These are phyloP conservation scores for Cucurbita moschata DNA, from an alignment of 306 rosid genomes.

Conservation along the genomic window DNA sequence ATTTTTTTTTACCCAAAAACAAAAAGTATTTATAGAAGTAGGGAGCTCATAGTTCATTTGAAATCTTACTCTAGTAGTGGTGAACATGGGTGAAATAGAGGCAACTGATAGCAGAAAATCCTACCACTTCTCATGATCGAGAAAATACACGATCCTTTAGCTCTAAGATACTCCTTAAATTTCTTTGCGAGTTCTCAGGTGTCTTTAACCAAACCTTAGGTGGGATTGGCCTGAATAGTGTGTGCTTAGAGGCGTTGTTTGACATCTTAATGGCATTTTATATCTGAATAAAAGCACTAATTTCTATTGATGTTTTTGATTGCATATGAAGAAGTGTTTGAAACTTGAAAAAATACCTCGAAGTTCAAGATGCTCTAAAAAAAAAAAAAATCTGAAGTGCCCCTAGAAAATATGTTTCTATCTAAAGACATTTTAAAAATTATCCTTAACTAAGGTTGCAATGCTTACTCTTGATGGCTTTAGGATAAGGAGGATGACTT, in stretches of 20 bases:
- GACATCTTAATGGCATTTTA: background rate
- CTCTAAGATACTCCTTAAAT: background rate
- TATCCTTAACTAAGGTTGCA: background rate
- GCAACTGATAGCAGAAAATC: background rate
- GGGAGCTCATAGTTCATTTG: background rate
- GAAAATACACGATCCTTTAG: background rate
- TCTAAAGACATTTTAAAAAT: background rate
- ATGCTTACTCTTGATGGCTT: constrained; percentile 8
- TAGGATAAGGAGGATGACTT: constrained; percentile 88
- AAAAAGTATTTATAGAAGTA: background rate
- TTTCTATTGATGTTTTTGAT: background rate
- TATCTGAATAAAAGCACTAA: background rate
- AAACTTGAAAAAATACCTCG: background rate
- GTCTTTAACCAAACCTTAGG: background rate
- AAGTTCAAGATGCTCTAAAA: background rate
- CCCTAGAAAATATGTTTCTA: background rate
- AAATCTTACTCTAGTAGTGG: background rate
- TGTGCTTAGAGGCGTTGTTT: background rate
- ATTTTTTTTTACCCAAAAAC: background rate
- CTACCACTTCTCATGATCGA: background rate
- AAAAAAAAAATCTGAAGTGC: background rate
- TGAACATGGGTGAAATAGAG: background rate
- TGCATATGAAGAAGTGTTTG: background rate
- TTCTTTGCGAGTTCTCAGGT: background rate
- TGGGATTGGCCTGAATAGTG: too few relatives aligned